Percentiles rank a stretch among this genome's conserved stretches.
These are phyloP conservation scores for Claviceps sp. DNA, from an alignment of 2,329 filamentous ascomycete genomes.

Conservation along the genomic window DNA sequence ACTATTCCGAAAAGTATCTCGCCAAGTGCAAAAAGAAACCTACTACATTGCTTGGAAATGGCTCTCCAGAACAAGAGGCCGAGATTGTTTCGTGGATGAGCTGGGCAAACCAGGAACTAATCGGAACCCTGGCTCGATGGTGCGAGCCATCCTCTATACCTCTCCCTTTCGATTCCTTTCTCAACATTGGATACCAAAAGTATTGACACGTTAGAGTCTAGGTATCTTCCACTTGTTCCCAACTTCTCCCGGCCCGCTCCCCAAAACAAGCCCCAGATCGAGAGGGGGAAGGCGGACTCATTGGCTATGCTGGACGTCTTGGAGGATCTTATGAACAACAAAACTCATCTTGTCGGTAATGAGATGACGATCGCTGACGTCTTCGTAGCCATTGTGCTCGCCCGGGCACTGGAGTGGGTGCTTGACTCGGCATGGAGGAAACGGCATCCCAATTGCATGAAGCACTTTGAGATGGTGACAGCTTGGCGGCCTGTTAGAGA, in stretches of 20 bases:
- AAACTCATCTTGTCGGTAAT: neutral
- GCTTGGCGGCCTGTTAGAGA: neutral
- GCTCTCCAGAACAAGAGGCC: neutral
- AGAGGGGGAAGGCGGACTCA: neutral
- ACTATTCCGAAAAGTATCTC: neutral
- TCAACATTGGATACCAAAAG: neutral
- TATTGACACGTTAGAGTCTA: neutral
- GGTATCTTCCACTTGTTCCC: slow-evolving; percentile 1
- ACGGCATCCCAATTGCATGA: neutral
- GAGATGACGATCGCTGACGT: neutral
- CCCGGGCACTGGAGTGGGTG: neutral
- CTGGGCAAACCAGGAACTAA: slow-evolving; percentile 1
- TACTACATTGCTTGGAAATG: neutral
- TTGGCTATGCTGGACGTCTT: neutral
- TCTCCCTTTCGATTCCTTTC: neutral
- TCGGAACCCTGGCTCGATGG: neutral
- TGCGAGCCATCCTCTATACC: neutral
- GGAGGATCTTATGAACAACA: neutral
- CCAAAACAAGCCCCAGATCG: neutral
- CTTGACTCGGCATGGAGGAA: neutral
- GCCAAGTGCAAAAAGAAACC: neutral
- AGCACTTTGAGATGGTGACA: slow-evolving; percentile 1
- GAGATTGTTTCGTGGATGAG: slow-evolving; percentile 1
- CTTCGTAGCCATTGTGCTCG: neutral
- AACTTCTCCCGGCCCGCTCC: neutral